Percentiles rank a stretch among this genome's conserved stretches.
Evolutionary conservation across 805 yeast genomes (phyloP).

Genomic region (Candida tibetensis): DNA sequence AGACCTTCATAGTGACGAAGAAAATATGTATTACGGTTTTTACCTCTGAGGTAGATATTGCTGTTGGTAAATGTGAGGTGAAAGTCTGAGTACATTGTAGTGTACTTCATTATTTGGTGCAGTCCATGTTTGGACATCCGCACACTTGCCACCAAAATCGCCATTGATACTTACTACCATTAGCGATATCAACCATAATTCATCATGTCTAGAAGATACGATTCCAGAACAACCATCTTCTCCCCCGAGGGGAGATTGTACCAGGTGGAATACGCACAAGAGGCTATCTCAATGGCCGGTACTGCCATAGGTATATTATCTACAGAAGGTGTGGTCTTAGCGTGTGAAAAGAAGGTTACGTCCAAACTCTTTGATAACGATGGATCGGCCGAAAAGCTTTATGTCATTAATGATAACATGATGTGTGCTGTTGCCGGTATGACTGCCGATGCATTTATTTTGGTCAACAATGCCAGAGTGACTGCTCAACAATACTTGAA

Average conservation of each 20-base stretch:
- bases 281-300: conserved; percentile 82
- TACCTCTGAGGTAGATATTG: too few species aligned
- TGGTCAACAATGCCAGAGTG: conserved; percentile 83
- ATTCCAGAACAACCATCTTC: conserved; percentile 96
- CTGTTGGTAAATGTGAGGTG: too few species aligned
- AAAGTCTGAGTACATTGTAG: too few species aligned
- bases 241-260: conserved; percentile 98
- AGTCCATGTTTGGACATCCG: too few species aligned
- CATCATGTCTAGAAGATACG: conserved; percentile 91
- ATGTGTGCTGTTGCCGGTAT: conserved; percentile 97
- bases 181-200: conserved; percentile 1
- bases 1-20: conserved; percentile 20
- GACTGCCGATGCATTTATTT: conserved; percentile 93
- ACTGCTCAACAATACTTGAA: conserved; percentile 81
- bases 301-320: conserved; percentile 78
- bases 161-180: too few species aligned
- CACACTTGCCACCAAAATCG: conserved; percentile 4
- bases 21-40: too few species aligned
- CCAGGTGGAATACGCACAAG: conserved; percentile 96
- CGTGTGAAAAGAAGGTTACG: conserved; percentile 95
- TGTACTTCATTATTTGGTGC: too few species aligned
- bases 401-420: conserved; percentile 76
- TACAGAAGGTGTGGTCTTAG: conserved; percentile 85
- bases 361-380: conserved; percentile 92
- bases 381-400: conserved; percentile 88